Conservation (phyloP, 352 stramenopile species). For the Globisporangium megalacanthum region DNA sequence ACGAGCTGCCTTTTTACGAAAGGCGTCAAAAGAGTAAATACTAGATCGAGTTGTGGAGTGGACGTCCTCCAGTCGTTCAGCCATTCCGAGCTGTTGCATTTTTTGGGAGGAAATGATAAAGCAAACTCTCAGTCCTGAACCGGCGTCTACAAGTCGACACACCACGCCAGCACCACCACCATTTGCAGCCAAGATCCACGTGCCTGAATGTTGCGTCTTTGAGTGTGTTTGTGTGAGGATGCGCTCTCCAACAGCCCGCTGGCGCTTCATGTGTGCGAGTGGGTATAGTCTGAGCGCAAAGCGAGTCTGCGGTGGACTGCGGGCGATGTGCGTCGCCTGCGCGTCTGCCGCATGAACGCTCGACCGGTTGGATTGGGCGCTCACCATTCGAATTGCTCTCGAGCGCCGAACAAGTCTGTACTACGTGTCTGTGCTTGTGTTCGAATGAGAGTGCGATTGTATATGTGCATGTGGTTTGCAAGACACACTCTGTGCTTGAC, state of each 20-base stretch:
- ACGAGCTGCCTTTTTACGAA: background rate
- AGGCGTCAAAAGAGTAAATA: background rate
- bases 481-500: conserved; percentile 87
- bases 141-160: too few species aligned
- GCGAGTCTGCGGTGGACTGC: conserved; percentile 25
- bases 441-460: conserved; percentile 12
- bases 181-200: background rate
- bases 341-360: conserved; percentile 26
- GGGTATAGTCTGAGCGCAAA: conserved; percentile 83
- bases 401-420: conserved; percentile 30
- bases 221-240: conserved; percentile 1
- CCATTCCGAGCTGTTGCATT: background rate
- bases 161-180: too few species aligned
- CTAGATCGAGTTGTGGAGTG: background rate
- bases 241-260: conserved; percentile 71
- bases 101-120: too few species aligned
- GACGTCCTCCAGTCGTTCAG: background rate
- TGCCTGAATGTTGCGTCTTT: background rate
- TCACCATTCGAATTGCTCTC: conserved; percentile 19
- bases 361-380: conserved; percentile 14
- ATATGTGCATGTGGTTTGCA: conserved; percentile 23
- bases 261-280: conserved; percentile 43
- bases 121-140: too few species aligned
- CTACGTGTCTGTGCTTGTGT: conserved; percentile 11
- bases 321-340: conserved; percentile 25